Conservation (phyloP, 139 green algal genomes). For the Chlorella sp. region DNA sequence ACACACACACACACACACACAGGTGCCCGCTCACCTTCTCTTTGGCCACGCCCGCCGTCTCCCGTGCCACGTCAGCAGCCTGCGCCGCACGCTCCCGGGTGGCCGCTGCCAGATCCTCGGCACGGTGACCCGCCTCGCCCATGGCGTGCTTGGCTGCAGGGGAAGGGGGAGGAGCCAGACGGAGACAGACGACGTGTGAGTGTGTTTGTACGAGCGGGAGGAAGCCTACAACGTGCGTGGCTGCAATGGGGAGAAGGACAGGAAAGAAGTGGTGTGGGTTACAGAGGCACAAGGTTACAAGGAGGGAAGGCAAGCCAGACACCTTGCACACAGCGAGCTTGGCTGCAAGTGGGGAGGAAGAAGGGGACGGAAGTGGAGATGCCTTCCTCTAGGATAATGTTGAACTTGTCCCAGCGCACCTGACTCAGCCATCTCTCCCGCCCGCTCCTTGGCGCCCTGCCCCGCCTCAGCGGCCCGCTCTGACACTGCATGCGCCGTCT, state of each 20-base stretch:
- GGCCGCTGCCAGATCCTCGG: constrained; percentile 8
- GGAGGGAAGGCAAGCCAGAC: background rate
- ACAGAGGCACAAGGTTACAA: no score
- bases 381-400: no score
- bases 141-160: constrained; percentile 18
- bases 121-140: background rate
- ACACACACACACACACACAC: background rate
- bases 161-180: background rate
- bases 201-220: no score
- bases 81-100: background rate
- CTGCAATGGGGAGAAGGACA: no score
- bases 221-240: no score
- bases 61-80: background rate
- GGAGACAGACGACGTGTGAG: background rate
- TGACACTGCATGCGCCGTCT: no score
- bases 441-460: background rate
- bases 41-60: background rate
- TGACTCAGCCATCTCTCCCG: constrained; percentile 1
- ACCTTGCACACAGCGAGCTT: no score
- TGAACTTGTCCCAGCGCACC: background rate
- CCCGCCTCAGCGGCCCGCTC: background rate
- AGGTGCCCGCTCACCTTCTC: background rate
- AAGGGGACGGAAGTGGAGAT: no score
- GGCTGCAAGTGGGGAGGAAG: no score
- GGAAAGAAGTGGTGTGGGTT: no score